phyloP scores from a whole-genome alignment of 2,329 filamentous ascomycete genomes.

The Pseudofabraea citricarpa region DNA sequence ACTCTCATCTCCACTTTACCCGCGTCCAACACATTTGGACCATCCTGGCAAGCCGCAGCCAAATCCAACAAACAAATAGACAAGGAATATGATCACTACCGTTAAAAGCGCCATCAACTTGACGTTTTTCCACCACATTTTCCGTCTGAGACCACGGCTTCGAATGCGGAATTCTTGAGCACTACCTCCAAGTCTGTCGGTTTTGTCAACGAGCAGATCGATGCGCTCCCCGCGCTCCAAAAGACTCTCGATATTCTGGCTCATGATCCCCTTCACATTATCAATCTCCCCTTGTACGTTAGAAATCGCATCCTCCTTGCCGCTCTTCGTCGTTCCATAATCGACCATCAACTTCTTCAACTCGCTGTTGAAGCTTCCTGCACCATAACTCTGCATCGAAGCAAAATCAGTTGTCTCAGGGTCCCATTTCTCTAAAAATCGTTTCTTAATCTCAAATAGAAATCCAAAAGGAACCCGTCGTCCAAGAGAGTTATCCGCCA shows the following conservation, averaged over 20 bases:
- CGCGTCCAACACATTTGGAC: constrained; percentile 25
- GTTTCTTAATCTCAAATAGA: constrained; percentile 83
- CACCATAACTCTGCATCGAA: constrained; percentile 82
- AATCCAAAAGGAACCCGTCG: constrained; percentile 90
- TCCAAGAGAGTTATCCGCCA: constrained; percentile 75
- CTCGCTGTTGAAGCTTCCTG: constrained; percentile 77
- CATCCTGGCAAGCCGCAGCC: constrained; percentile 63
- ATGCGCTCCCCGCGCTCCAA: constrained; percentile 89
- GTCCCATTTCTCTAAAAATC: constrained; percentile 71
- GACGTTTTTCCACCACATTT: constrained; percentile 99
- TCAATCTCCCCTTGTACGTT: constrained; percentile 89
- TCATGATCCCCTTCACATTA: constrained; percentile 89
- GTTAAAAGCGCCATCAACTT: constrained; percentile 81
- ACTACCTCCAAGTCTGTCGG: constrained; percentile 81
- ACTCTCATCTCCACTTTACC: not conserved
- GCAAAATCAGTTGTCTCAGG: constrained; percentile 65
- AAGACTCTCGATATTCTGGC: constrained; percentile 86
- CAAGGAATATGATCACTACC: constrained; percentile 67
- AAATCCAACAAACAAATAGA: constrained; percentile 69
- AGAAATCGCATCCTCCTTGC: constrained; percentile 74
- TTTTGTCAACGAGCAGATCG: constrained; percentile 93
- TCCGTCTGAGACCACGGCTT: constrained; percentile 77
- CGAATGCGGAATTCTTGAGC: constrained; percentile 87
- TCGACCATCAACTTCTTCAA: constrained; percentile 76
- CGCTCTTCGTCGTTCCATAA: constrained; percentile 72